phyloP scores from a whole-genome alignment of 2,329 filamentous ascomycete species.

The Amauroascus niger region DNA sequence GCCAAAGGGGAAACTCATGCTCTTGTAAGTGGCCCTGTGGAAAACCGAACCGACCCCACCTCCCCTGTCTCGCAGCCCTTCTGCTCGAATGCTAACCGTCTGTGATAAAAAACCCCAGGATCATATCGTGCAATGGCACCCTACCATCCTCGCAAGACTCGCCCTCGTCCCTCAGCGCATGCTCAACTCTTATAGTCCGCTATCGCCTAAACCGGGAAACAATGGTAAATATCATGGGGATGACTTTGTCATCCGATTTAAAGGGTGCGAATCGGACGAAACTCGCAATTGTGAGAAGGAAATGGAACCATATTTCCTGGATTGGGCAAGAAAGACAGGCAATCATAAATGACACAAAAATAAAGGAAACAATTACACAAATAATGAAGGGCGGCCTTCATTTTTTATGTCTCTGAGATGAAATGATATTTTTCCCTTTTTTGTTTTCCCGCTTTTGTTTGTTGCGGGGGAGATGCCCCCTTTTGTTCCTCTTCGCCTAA shows the following conservation, averaged over 20 bases:
- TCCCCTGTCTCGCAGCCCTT: too few relatives aligned
- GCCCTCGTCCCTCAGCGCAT: slow-evolving; percentile 78
- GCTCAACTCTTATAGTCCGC: slow-evolving; percentile 65
- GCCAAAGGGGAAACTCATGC: slow-evolving; percentile 90
- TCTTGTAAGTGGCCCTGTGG: slow-evolving; percentile 47
- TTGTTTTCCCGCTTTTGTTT: neutral
- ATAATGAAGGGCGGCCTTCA: neutral
- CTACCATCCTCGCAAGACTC: slow-evolving; percentile 82
- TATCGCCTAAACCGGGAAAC: slow-evolving; percentile 28
- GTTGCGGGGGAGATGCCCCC: neutral
- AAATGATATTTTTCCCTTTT: slow-evolving; percentile 4
- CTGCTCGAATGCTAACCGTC: neutral
- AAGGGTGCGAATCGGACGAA: slow-evolving; percentile 53
- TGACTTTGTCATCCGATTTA: slow-evolving; percentile 73
- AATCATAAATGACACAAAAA: neutral
- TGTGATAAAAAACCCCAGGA: slow-evolving; percentile 50
- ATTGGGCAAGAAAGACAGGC: slow-evolving; percentile 31
- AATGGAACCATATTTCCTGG: slow-evolving; percentile 47
- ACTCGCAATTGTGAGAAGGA: slow-evolving; percentile 61
- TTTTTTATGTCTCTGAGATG: neutral
- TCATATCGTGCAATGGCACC: slow-evolving; percentile 91
- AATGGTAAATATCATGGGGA: slow-evolving; percentile 67
- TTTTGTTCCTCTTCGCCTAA: neutral
- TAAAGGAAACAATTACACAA: neutral
- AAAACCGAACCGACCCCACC: too few relatives aligned